Evolutionary conservation across 2,329 filamentous ascomycete species (phyloP).

Genomic region (Sclerotinia glacialis): DNA sequence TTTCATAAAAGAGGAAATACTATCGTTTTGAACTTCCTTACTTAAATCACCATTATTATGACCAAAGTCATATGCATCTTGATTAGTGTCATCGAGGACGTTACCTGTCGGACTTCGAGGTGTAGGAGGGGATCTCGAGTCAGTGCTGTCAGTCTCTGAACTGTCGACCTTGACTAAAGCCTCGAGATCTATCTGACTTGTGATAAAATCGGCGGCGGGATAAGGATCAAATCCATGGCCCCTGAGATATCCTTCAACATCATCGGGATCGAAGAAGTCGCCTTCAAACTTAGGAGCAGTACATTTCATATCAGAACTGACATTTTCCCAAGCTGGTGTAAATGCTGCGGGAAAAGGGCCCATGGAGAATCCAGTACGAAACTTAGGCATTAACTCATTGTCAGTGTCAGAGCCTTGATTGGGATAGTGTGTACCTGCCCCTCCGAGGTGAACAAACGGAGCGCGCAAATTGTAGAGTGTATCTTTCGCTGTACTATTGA

Average conservation of each 20-base stretch:
- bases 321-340: conserved; percentile 43
- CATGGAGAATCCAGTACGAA: conserved; percentile 43
- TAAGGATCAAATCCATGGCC: conserved; percentile 62
- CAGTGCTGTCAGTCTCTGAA: conserved; percentile 25
- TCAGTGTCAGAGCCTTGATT: conserved; percentile 28
- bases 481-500: conserved; percentile 36
- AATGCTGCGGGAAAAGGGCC: conserved; percentile 49
- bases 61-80: background rate
- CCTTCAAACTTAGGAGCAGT: conserved; percentile 64
- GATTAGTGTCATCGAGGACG: conserved; percentile 14
- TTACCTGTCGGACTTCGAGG: conserved; percentile 28
- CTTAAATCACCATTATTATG: background rate
- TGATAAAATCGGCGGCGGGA: conserved; percentile 57
- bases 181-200: conserved; percentile 51
- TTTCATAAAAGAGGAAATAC: background rate
- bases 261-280: conserved; percentile 73
- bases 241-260: conserved; percentile 71
- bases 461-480: conserved; percentile 57
- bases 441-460: conserved; percentile 65
- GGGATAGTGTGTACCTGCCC: conserved; percentile 64
- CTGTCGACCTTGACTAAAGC: conserved; percentile 23
- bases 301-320: conserved; percentile 51
- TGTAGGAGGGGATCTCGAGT: conserved; percentile 27
- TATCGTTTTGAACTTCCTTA: background rate
- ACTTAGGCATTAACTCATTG: conserved; percentile 32